Base-by-base conservation (phyloP, 164 flowering plant species). In the Cinnamomum micranthum region DNA sequence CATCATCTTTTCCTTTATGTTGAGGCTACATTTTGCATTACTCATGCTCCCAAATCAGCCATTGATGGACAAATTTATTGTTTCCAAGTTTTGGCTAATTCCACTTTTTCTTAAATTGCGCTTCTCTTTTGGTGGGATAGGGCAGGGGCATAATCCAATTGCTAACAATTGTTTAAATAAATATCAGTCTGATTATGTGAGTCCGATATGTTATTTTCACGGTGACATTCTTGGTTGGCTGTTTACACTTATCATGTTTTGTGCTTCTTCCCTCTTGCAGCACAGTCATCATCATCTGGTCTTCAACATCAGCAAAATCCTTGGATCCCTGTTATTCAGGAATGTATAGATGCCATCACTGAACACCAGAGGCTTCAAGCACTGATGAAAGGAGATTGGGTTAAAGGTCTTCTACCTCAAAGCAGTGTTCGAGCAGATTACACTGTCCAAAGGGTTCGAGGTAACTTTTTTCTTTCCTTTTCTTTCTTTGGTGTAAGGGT, bases 291-390 rank as follows among this genome's bases (percentile, higher is more conserved):
- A 71, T 23, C 74, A n/a, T 77, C 83, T 76, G 83, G 76, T 82
- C 69, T 71, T 71, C 96, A 84, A 71, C 73, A 78, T 33, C 93
- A 85, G 77, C 91, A 92, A 67, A 86, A 83, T 76, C 75, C 86
- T 41, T 58, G 77, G 72, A 15, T 87, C 50, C 90, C 94, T 71
- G 63, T 83, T 31, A 86, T 93, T 80, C 97, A 93, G 80, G 94
- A 89, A 77, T 91, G 94, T 76, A 82, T 95, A n/a, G 93, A 95
- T 87, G 97, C 96, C 69, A 92, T 93, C 77, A 89, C 96, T 50
- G 98, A 93, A 76, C 98, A 95, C 82, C 99, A 93, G 79, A 86
- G 89, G 85, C 96, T 93, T 77, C 92, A 81, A 73, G 88, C 91
- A 13, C 82, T 95, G 85, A 86, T 90, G 89, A 95, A 90, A 86